These are phyloP conservation scores for Fusarium sp. DNA, from an alignment of 2,329 filamentous ascomycete species.

Conservation along the genomic window DNA sequence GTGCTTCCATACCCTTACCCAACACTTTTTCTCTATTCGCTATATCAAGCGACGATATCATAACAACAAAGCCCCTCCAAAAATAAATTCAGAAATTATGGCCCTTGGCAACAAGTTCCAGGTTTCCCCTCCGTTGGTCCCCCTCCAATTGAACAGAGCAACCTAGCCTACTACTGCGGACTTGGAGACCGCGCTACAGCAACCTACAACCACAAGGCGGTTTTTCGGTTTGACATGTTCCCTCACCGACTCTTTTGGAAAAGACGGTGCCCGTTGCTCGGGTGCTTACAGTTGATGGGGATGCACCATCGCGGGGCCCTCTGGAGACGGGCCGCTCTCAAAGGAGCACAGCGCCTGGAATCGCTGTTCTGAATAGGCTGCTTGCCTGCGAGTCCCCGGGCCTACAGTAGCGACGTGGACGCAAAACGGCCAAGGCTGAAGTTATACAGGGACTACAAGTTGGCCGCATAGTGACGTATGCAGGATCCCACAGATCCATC, in stretches of 20 bases:
- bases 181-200: constrained; percentile 28
- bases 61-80: constrained; percentile 31
- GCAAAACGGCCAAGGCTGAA: constrained; percentile 41
- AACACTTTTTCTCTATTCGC: constrained; percentile 40
- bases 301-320: constrained; percentile 38
- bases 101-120: constrained; percentile 36
- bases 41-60: constrained; percentile 38
- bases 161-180: constrained; percentile 30
- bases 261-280: constrained; percentile 41
- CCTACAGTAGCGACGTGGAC: constrained; percentile 40
- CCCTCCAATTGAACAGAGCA: constrained; percentile 18
- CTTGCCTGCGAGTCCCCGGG: constrained; percentile 34
- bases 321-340: constrained; percentile 37
- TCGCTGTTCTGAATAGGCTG: constrained; percentile 13
- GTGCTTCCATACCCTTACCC: constrained; percentile 40
- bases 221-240: constrained; percentile 17
- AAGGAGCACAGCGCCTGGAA: constrained; percentile 24
- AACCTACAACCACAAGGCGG: constrained; percentile 39
- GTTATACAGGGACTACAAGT: constrained; percentile 24
- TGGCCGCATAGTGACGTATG: constrained; percentile 46
- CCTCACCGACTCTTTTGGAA: constrained; percentile 47
- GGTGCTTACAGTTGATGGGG: constrained; percentile 40
- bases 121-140: constrained; percentile 41
- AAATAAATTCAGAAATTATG: constrained; percentile 47
- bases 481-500: constrained; percentile 32